Base-by-base conservation (phyloP, 228 moss, liverwort and hornwort species). In the Sphagnum magellanicum region DNA sequence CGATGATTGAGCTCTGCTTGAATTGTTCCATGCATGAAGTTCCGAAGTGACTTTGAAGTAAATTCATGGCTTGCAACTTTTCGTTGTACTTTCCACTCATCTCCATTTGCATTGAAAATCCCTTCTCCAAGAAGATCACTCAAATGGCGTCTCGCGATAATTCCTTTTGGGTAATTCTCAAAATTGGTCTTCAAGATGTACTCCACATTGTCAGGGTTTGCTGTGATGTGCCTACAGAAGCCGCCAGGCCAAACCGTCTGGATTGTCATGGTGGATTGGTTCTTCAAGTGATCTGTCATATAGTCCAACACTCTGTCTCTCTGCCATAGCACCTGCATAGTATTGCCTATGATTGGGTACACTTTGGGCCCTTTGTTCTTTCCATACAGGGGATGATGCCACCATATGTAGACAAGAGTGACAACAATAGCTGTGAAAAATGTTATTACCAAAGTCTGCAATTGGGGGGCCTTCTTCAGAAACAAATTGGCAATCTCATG, bases 131-230 rank as follows among this genome's bases (percentile, higher is more conserved):
- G 46, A 4, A 66, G 1, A 14, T 81, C 77, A 50, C 49, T 67
- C 13, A 76, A 9, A 0, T 53, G 63, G 3, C 15, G 6, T 10
- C 58, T 51, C 16, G 70, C 16, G 0, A 0, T 4, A 16, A 70
- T 73, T 14, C 81, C 81, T 61, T 81, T 81, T 0, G 81, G 77
- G 4, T 81, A 81, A 63, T 71, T 81, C 13, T 74, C 70, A 58
- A 81, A 81, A 15, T 74, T 77, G 6, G 77, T 77, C 70, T 74
- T 81, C 70, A 81, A 61, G 14, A 81, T 67, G 64, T 81, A 55
- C 74, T 81, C 81, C 3, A 77, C 68, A 53, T 70, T 77, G 0
- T 6, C 63, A 6, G 77, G 74, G 6, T 71, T 53, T 13, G 70
- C 74, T 5, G 73, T 70, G 47, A 74, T 10, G 52, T 49, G 66